A percentile compares a stretch with the other conserved stretches of the same genome.
These are phyloP conservation scores for Phytophthora europaea DNA, from an alignment of 352 stramenopile species.

Conservation along the genomic window DNA sequence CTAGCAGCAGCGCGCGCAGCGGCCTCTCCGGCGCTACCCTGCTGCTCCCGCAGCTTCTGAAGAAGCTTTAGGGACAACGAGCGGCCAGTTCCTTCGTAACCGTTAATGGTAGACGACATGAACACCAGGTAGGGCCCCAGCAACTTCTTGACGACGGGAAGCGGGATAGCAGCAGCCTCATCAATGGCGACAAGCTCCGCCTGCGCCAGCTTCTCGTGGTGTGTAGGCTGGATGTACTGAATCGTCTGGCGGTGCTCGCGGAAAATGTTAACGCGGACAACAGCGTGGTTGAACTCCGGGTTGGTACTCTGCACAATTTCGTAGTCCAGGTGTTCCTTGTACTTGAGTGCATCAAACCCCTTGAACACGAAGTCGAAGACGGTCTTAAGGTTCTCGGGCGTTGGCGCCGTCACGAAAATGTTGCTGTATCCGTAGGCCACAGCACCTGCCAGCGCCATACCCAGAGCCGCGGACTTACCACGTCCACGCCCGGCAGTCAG, in stretches of 20 bases:
- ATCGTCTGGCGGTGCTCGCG: slow-evolving; percentile 97
- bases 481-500: slow-evolving; percentile 93
- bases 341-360: slow-evolving; percentile 93
- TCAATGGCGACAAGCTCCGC: slow-evolving; percentile 99
- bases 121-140: slow-evolving; percentile 98
- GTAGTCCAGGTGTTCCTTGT: slow-evolving; percentile 99
- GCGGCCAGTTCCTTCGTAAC: slow-evolving; percentile 99
- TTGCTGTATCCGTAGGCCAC: slow-evolving; percentile 94
- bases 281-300: slow-evolving; percentile 85
- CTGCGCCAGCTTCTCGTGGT: slow-evolving; percentile 97
- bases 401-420: slow-evolving; percentile 98
- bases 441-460: slow-evolving; percentile 88
- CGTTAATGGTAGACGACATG: slow-evolving; percentile 99
- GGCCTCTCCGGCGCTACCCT: slow-evolving; percentile 80
- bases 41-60: slow-evolving; percentile 97
- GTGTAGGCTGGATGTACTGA: slow-evolving; percentile 96
- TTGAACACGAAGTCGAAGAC: slow-evolving; percentile 99
- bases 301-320: slow-evolving; percentile 92
- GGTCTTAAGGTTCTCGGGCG: slow-evolving; percentile 98
- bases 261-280: slow-evolving; percentile 98
- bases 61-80: slow-evolving; percentile 99
- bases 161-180: slow-evolving; percentile 99
- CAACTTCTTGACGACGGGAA: slow-evolving; percentile 97
- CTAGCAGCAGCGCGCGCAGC: slow-evolving; percentile 62
- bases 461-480: slow-evolving; percentile 99